Evolutionary conservation across 2,329 filamentous ascomycete species (phyloP).

Genomic region (Botryotinia convoluta): DNA sequence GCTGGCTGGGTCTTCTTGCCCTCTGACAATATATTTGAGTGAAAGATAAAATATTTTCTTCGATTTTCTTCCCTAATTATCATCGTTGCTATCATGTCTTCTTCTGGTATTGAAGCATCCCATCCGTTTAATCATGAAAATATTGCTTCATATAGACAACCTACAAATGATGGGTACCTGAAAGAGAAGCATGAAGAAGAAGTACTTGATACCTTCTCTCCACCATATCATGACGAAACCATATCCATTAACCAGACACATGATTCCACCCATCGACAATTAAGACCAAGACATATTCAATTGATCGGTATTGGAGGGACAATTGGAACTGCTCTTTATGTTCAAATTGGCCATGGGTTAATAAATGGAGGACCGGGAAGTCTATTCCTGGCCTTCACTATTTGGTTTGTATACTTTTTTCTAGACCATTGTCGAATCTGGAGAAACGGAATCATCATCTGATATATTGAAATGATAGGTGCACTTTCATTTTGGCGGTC

Average conservation of each 20-base stretch:
- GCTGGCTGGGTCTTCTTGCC: background rate
- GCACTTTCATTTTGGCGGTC: constrained; percentile 57
- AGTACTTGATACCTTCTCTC: constrained; percentile 20
- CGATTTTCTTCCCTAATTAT: background rate
- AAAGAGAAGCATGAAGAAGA: constrained; percentile 29
- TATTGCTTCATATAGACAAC: constrained; percentile 22
- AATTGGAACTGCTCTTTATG: constrained; percentile 56
- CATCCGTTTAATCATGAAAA: constrained; percentile 24
- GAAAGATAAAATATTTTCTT: background rate
- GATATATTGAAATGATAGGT: constrained; percentile 47
- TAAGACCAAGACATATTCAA: constrained; percentile 42
- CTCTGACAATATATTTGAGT: background rate
- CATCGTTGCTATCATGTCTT: constrained; percentile 25
- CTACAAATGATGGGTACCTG: constrained; percentile 17
- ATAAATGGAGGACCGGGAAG: constrained; percentile 58
- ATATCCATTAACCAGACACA: constrained; percentile 20
- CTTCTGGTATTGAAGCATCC: constrained; percentile 26
- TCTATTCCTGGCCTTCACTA: constrained; percentile 56
- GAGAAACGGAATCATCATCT: constrained; percentile 36
- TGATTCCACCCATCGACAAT: constrained; percentile 40
- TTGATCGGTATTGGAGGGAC: constrained; percentile 58
- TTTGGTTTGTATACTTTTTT: constrained; percentile 45
- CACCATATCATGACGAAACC: constrained; percentile 21
- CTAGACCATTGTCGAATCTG: background rate
- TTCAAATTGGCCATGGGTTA: constrained; percentile 56